These are phyloP conservation scores for Fusarium lyarnte DNA, from an alignment of 2,329 filamentous ascomycete species.

Conservation along the genomic window DNA sequence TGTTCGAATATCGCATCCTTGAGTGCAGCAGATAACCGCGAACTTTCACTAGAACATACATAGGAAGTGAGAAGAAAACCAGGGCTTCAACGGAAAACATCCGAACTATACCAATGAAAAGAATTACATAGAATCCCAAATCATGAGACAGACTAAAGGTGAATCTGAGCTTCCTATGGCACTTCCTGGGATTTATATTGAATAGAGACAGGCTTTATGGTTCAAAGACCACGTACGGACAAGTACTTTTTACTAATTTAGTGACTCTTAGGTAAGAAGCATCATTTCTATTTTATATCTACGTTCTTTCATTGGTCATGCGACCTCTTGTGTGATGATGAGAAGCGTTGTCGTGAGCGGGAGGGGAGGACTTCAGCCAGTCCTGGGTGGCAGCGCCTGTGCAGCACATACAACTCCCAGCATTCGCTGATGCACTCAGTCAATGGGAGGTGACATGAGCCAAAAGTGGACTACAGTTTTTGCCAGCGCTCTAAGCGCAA, in stretches of 20 bases:
- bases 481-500: neutral
- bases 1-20: neutral
- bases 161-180: neutral
- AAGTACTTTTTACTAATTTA: neutral
- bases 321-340: neutral
- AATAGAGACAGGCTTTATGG: neutral
- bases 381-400: neutral
- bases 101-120: neutral
- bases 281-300: too few relatives aligned
- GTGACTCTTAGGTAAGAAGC: neutral
- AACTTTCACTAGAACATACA: neutral
- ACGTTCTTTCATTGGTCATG: neutral
- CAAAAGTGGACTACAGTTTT: neutral
- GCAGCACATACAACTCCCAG: neutral
- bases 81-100: accelerated
- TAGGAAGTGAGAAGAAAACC: neutral
- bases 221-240: neutral
- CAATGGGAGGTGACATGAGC: neutral
- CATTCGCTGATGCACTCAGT: neutral
- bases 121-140: accelerated
- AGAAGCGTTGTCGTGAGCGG: neutral
- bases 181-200: neutral
- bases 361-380: neutral
- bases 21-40: too few relatives aligned
- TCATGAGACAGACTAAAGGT: neutral